Evolutionary conservation across 2,329 filamentous ascomycete genomes (phyloP), one percentile per base, ranked within the genome.

Genomic region (Cladosporium sp.): DNA sequence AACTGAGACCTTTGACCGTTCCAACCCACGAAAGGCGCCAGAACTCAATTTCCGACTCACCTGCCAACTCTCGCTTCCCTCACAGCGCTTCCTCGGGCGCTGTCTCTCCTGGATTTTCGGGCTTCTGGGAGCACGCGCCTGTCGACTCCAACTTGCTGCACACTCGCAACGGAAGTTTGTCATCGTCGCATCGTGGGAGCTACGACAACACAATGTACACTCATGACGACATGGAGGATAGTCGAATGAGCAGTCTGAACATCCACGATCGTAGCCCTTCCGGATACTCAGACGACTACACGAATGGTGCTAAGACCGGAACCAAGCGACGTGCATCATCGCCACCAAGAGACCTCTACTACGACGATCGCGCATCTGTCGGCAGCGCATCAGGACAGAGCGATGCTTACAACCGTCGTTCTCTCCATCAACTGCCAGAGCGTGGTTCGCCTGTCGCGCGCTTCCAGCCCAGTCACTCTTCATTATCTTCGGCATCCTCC

Each of bases 301-400:
- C 73, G 54, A 75, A 73, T 60, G 78, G 80, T 26, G 49, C 34
- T 26, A 83, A 81, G 71, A 81, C 83, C 63, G 86, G 87, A 58
- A 84, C 85, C 70, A 90, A 90, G 76, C 82, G 88, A 73, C 83
- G 87, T 65, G 88, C 88, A 67, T 88, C 86, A 16, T 88, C 86
- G 63, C 86, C 88, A 23, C 87, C 87, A 46, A 81, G 83, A 65
- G 86, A 88, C 11, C 25, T 65, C 71, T 81, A 81, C 59, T 72
- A 76, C 57, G 81, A 82, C 58, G 80, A 83, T 68, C 77, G 81
- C 49, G 75, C 78, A 25, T 80, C 79, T 7, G 74, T 78, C 54
- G 76, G 79, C 69, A 82, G 80, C 64, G 77, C 79, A n/a, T 71
- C 76, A 59, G 79, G 77, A 30, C 77, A 76, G 34, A 70, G 63